Percentiles rank a stretch among this genome's conserved stretches.
These are phyloP conservation scores for Pseudocercospora pini-densiflorae DNA, from an alignment of 2,329 filamentous ascomycete species.

Conservation along the genomic window DNA sequence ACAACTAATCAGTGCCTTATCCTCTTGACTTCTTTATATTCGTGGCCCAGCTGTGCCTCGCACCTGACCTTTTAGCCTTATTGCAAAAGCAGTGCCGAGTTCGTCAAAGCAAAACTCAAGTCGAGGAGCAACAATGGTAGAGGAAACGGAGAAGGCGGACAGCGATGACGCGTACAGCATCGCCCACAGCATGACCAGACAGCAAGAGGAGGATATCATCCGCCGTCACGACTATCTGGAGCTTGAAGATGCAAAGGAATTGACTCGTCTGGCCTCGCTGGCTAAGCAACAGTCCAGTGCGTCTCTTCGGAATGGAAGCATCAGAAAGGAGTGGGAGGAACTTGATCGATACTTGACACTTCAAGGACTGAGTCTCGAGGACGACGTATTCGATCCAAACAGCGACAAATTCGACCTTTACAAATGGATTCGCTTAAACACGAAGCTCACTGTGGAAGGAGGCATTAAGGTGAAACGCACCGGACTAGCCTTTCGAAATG, in stretches of 20 bases:
- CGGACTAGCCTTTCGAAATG: constrained; percentile 67
- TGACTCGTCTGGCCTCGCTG: constrained; percentile 10
- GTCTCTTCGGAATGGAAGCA: constrained; percentile 6
- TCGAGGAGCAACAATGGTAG: too few relatives aligned
- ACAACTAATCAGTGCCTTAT: too few relatives aligned
- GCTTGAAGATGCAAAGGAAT: constrained; percentile 6
- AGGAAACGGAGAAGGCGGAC: too few relatives aligned
- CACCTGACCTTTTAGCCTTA: too few relatives aligned
- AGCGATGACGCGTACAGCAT: too few relatives aligned
- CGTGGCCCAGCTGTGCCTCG: too few relatives aligned
- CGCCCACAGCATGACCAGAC: too few relatives aligned
- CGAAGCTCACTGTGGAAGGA: constrained; percentile 59
- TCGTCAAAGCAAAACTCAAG: too few relatives aligned
- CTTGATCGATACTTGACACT: constrained; percentile 35
- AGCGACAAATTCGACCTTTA: constrained; percentile 58
- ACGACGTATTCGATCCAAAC: constrained; percentile 57
- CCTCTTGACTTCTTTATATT: too few relatives aligned
- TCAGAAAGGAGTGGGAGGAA: constrained; percentile 7
- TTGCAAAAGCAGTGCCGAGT: too few relatives aligned
- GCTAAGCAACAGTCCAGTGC: constrained; percentile 14
- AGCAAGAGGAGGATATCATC: too few relatives aligned
- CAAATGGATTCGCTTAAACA: constrained; percentile 57
- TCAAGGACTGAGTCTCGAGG: constrained; percentile 47
- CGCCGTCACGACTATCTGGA: constrained; percentile 1
- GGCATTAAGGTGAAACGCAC: constrained; percentile 59